Evolutionary conservation across 2,329 filamentous ascomycete species (phyloP).

Genomic region (Paecilomyces fulvus): DNA sequence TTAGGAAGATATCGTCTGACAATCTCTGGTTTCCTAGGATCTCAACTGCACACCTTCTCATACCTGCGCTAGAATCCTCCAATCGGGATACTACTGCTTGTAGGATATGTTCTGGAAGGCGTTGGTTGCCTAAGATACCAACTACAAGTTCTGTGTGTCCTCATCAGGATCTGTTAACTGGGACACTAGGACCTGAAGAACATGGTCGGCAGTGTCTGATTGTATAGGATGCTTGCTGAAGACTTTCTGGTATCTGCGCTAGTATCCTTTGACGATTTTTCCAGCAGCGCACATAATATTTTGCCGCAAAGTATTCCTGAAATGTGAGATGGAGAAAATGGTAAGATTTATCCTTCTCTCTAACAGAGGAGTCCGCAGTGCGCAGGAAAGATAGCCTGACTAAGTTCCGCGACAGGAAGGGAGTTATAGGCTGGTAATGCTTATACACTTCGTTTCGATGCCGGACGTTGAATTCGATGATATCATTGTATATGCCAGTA

Average conservation of each 20-base stretch:
- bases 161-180: not conserved
- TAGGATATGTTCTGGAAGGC: not conserved
- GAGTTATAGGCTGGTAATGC: conserved; percentile 9
- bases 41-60: not conserved
- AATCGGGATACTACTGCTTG: not conserved
- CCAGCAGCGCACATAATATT: conserved; percentile 31
- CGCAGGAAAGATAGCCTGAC: conserved; percentile 30
- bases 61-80: not conserved
- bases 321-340: conserved; percentile 38
- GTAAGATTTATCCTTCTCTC: conserved; percentile 17
- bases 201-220: not conserved
- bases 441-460: conserved; percentile 13
- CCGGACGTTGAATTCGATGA: conserved; percentile 24
- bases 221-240: not conserved
- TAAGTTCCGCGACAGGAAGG: conserved; percentile 3
- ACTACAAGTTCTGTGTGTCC: not conserved
- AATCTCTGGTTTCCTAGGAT: not conserved
- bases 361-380: conserved; percentile 17
- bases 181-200: not conserved
- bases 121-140: not conserved
- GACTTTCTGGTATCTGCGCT: not conserved
- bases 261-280: conserved; percentile 1
- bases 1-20: not conserved
- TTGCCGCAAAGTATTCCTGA: conserved; percentile 37
- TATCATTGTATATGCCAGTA: conserved; percentile 23